These are phyloP conservation scores for Podospora pseudopauciseta DNA, from an alignment of 495 filamentous ascomycete genomes.

Conservation along the genomic window DNA sequence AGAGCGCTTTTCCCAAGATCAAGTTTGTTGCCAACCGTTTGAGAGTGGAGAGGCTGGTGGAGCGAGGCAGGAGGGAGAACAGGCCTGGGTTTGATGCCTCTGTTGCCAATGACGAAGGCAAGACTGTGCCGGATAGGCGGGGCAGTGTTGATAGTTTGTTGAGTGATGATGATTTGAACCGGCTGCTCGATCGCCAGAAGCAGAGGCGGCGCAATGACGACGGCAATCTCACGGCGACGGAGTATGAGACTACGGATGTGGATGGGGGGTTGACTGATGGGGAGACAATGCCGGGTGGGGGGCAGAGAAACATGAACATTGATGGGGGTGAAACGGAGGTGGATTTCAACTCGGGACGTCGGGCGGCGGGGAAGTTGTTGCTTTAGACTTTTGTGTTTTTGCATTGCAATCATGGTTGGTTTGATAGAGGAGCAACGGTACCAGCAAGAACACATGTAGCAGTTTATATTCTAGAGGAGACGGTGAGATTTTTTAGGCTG, in stretches of 20 bases:
- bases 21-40: slow-evolving; percentile 85
- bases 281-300: neutral
- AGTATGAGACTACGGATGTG: slow-evolving; percentile 24
- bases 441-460: neutral
- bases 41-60: slow-evolving; percentile 74
- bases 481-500: neutral
- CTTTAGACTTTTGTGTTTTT: neutral
- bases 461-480: neutral
- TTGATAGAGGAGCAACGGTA: neutral
- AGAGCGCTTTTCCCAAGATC: slow-evolving; percentile 81
- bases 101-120: neutral
- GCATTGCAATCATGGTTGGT: neutral
- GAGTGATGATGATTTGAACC: slow-evolving; percentile 31
- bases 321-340: neutral
- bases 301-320: neutral
- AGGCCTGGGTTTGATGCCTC: slow-evolving; percentile 21
- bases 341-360: neutral
- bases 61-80: slow-evolving; percentile 63
- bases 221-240: slow-evolving; percentile 11
- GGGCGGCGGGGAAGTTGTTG: neutral
- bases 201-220: neutral
- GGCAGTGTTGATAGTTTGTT: slow-evolving; percentile 28
- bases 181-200: slow-evolving; percentile 15
- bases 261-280: slow-evolving; percentile 15
- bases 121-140: slow-evolving; percentile 15